Evolutionary conservation across 2,329 filamentous ascomycete genomes (phyloP).

Genomic region (Aspergillus ustus): DNA sequence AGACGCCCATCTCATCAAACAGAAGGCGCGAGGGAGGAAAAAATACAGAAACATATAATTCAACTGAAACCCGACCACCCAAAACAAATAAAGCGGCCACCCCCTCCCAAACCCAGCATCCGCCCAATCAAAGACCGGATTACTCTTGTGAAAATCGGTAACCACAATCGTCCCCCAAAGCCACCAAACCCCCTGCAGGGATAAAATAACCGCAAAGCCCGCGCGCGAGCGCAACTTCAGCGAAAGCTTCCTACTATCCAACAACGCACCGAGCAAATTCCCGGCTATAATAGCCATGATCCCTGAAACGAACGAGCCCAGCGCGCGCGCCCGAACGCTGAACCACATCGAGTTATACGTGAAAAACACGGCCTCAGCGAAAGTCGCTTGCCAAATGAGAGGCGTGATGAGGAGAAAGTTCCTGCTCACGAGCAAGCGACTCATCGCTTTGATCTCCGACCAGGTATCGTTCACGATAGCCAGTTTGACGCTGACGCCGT

Average conservation of each 20-base stretch:
- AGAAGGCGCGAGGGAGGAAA: fast-evolving
- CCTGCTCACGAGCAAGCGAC: slow-evolving; percentile 62
- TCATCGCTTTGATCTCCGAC: slow-evolving; percentile 64
- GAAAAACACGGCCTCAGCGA: slow-evolving; percentile 73
- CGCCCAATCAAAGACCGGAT: slow-evolving; percentile 69
- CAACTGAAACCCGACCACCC: slow-evolving; percentile 70
- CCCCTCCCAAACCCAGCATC: slow-evolving; percentile 66
- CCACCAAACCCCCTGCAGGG: slow-evolving; percentile 71
- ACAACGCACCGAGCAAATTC: slow-evolving; percentile 68
- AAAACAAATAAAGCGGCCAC: slow-evolving; percentile 70
- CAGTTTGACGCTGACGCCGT: slow-evolving; percentile 66
- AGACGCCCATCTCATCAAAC: no score
- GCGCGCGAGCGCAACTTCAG: slow-evolving; percentile 60
- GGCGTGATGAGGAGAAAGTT: slow-evolving; percentile 68
- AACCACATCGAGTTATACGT: slow-evolving; percentile 73
- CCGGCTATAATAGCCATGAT: slow-evolving; percentile 68
- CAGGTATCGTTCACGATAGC: slow-evolving; percentile 61
- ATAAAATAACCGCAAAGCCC: slow-evolving; percentile 57
- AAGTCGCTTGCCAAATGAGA: slow-evolving; percentile 73
- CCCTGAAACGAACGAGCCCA: slow-evolving; percentile 73
- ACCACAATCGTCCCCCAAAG: slow-evolving; percentile 70
- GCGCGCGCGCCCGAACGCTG: slow-evolving; percentile 68
- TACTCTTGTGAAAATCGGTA: slow-evolving; percentile 61
- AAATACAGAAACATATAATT: slow-evolving; percentile 73
- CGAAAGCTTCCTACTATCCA: slow-evolving; percentile 64